Percentiles rank a stretch among this genome's conserved stretches.
Conservation (phyloP, 495 filamentous ascomycete genomes). For the Lepidopterella palustris region DNA sequence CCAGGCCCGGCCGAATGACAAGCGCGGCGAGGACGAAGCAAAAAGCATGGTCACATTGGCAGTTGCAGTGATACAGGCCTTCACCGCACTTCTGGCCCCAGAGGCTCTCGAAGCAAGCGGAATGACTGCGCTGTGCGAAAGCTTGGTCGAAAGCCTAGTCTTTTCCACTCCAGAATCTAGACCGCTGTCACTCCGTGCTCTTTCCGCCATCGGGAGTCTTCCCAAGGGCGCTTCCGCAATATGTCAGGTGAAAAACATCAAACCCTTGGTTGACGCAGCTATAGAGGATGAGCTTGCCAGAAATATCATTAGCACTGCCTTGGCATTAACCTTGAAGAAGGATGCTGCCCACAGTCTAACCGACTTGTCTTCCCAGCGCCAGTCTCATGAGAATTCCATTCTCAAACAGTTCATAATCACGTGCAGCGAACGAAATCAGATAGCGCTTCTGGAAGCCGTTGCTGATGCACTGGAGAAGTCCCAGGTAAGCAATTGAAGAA, state of each 20-base stretch:
- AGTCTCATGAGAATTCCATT: neutral
- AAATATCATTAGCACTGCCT: neutral
- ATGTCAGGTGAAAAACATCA: conserved; percentile 44
- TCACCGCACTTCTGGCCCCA: conserved; percentile 47
- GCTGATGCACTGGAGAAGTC: neutral
- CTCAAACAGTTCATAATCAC: neutral
- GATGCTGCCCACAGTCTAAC: neutral
- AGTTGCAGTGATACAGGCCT: conserved; percentile 54
- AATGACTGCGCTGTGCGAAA: neutral
- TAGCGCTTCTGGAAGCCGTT: neutral
- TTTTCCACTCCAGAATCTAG: neutral
- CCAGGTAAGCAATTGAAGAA: neutral
- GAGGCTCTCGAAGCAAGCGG: conserved; percentile 22
- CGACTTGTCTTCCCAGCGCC: neutral
- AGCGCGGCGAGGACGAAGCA: conserved; percentile 37
- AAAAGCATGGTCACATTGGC: conserved; percentile 56
- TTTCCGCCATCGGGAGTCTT: conserved; percentile 11
- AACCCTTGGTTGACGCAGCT: conserved; percentile 29
- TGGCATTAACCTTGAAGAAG: neutral
- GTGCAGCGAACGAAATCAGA: neutral
- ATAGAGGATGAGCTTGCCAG: neutral
- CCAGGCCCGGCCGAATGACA: conserved; percentile 31
- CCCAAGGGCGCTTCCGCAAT: conserved; percentile 1
- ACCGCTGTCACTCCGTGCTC: conserved; percentile 28
- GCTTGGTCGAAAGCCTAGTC: neutral